Base-by-base conservation (phyloP, 352 stramenopile species). In the Globisporangium cystogenes region DNA sequence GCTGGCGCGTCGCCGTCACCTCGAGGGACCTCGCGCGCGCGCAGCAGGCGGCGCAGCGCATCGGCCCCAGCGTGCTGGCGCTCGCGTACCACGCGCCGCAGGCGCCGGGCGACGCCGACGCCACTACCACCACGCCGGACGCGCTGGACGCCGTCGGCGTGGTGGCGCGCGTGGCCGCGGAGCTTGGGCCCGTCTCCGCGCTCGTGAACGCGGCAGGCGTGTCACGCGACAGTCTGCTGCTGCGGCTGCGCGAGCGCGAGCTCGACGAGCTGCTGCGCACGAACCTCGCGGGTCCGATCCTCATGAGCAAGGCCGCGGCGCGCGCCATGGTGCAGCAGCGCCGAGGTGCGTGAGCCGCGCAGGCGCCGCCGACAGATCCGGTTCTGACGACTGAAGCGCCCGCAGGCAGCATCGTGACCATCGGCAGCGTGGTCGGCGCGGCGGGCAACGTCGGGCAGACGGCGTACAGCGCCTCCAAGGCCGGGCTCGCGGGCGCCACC, bases 381-480 rank as follows among this genome's bases (percentile, higher is more conserved):
- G 29, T 33, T 33, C 29, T 33, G 29, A 33, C 10, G 29, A 10
- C 29, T 10, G 6, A 10, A 10, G 36, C 18, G 36, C 6, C 36
- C 7, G 14, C 48, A 72, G 78, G 78, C 42, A 80, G 68, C 42
- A 89, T 96, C 59, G 66, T 96, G n/a, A 87, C 75, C 42, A 86
- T 96, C 37, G 86, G 86, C 5, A 93, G 81, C 54, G 80, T 95
- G 39, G 85, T 96, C 7, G 86, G 86, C 0, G 71, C 71, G 3
- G 57, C 62, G 1, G 86, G 86, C 1, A 94, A 93, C 59, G 67
- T 74, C 12, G 86, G 86, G 0, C 84, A 95, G 58, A 74, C 84
- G 0, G 84, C 70, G 21, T 96, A 96, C 68, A 89, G 74, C 56
- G 80, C 78, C 12, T 89, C 84, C 20, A 96, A 96, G 57, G 70